These are phyloP conservation scores for Cardamine resedifolia DNA, from an alignment of 345 rosid genomes.

Conservation along the genomic window DNA sequence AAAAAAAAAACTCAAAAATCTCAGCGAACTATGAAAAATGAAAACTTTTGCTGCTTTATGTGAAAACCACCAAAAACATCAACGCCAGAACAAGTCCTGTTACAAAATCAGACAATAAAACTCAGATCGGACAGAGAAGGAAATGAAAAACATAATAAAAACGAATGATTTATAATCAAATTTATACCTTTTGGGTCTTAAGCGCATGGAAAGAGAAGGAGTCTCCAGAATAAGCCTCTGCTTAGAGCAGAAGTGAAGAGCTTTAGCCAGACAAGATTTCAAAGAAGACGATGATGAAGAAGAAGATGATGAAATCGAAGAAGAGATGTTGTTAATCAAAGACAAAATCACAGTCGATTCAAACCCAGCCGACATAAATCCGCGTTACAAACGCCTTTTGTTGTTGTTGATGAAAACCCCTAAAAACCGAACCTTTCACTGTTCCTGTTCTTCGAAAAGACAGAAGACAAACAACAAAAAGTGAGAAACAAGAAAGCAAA, in stretches of 20 bases:
- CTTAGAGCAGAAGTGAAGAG: constrained; percentile 62
- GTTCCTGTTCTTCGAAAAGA: constrained; percentile 29
- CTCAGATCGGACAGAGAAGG: constrained; percentile 22
- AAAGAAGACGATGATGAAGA: constrained; percentile 8
- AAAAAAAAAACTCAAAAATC: constrained; percentile 47
- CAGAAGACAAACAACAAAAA: constrained; percentile 7
- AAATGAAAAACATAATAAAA: background rate
- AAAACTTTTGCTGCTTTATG: constrained; percentile 56
- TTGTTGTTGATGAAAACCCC: background rate
- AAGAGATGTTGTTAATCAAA: constrained; percentile 63
- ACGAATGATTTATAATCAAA: background rate
- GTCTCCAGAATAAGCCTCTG: constrained; percentile 57
- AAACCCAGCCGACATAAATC: constrained; percentile 90
- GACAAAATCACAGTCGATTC: constrained; percentile 73
- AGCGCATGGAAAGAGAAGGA: constrained; percentile 87
- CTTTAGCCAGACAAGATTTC: constrained; percentile 29
- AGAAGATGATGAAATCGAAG: constrained; percentile 18
- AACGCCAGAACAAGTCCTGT: constrained; percentile 86
- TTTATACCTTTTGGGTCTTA: constrained; percentile 70
- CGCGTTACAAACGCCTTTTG: constrained; percentile 36
- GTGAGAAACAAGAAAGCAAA: constrained; percentile 13
- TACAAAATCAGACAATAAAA: background rate
- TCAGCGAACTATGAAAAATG: constrained; percentile 55
- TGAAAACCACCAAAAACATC: constrained; percentile 78
- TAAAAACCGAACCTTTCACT: constrained; percentile 7